phyloP scores from a whole-genome alignment of 768 basidiomycete genomes.

The Pleurotus tuoliensis region DNA sequence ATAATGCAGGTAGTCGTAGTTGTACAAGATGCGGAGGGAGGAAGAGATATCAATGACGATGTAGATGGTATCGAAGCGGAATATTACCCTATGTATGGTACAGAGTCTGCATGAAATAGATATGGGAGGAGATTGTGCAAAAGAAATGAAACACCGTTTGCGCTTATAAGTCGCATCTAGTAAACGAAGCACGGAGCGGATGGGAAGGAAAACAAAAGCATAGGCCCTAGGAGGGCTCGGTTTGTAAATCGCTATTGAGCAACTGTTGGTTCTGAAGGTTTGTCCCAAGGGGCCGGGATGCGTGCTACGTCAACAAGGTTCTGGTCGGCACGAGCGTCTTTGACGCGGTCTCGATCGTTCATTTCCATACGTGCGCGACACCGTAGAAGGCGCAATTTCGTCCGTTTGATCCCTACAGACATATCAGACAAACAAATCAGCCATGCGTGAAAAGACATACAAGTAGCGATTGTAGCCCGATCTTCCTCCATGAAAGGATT shows the following conservation, averaged over 20 bases:
- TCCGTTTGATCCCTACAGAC: slow-evolving; percentile 73
- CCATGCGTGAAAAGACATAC: slow-evolving; percentile 34
- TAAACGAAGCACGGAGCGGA: no score
- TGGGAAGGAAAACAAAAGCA: slow-evolving; percentile 6
- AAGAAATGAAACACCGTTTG: not conserved
- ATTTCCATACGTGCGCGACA: slow-evolving; percentile 76
- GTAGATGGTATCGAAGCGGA: not conserved
- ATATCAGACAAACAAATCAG: not conserved
- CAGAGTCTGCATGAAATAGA: slow-evolving; percentile 1
- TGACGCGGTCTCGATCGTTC: slow-evolving; percentile 67
- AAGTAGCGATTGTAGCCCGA: slow-evolving; percentile 70
- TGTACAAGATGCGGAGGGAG: no score
- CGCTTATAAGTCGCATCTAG: no score
- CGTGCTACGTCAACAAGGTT: slow-evolving; percentile 74
- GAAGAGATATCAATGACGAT: not conserved
- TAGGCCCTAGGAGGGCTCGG: not conserved
- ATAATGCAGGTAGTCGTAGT: no score
- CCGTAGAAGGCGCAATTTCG: slow-evolving; percentile 76
- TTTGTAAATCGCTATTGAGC: not conserved
- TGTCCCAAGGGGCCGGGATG: slow-evolving; percentile 71
- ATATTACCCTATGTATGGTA: slow-evolving; percentile 5
- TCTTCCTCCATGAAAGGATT: slow-evolving; percentile 88
- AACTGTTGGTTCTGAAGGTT: slow-evolving; percentile 25
- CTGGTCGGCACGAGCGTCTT: slow-evolving; percentile 74
- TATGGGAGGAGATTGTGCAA: not conserved